Conservation (phyloP, 2,329 filamentous ascomycete species). For the Phoma sp. region DNA sequence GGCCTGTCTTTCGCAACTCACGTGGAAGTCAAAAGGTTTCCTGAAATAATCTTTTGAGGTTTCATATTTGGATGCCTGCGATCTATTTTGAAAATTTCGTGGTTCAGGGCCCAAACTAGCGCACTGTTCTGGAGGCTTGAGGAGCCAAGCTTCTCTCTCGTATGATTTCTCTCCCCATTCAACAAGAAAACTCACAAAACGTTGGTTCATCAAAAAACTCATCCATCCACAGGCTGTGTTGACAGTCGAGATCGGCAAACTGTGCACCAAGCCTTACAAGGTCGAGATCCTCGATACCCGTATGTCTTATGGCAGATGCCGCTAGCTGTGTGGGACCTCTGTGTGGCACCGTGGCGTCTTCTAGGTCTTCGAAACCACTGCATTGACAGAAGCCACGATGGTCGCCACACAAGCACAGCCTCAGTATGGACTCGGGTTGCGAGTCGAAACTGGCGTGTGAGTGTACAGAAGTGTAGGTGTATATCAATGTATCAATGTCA, state of each 20-base stretch:
- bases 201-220: neutral
- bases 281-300: neutral
- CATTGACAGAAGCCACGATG: slow-evolving; percentile 1
- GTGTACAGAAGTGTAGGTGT: neutral
- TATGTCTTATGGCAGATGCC: neutral
- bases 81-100: too few relatives aligned
- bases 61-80: too few relatives aligned
- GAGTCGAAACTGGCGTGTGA: neutral
- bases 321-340: neutral
- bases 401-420: neutral
- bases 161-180: neutral
- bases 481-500: neutral
- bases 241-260: slow-evolving; percentile 1
- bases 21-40: neutral
- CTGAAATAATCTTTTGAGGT: too few relatives aligned
- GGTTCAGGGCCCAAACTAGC: neutral
- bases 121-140: neutral
- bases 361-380: neutral
- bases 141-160: neutral
- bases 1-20: too few relatives aligned
- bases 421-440: neutral
- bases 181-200: neutral
- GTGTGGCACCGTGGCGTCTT: neutral
- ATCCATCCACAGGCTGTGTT: neutral
- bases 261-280: slow-evolving; percentile 2